Evolutionary conservation across 2,329 filamentous ascomycete genomes (phyloP), one percentile per base, ranked within the genome.

Genomic region (Coleophoma crateriformis): DNA sequence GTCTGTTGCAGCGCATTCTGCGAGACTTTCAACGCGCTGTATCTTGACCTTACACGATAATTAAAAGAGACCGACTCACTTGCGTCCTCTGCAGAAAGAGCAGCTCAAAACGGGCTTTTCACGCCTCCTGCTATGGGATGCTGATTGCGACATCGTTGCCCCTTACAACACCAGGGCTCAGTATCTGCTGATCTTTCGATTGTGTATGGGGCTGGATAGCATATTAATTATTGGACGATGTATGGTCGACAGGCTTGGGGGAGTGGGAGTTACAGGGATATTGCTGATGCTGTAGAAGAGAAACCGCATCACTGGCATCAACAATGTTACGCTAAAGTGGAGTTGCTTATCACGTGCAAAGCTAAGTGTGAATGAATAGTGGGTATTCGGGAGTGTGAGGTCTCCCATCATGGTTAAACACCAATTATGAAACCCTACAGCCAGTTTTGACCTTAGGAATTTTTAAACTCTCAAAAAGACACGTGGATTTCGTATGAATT

Each of bases 1-100:
- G 32, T 49, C 47, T 20, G 32, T 49, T 39, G 27, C 47, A 49
- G 17, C 35, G 34, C 15, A 49, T n/a, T 38, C 47, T 49, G 22
- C 40, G 22, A 22, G 7, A 35, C 8, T 7, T n/a, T 22, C 40
- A 49, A n/a, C 34, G 27, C 35, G 11, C 35, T 38, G 3, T 7
- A 38, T 38, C 35, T 38, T 38, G 35, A 38, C 35, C 8, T 38
- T 38, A 6, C 35, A 7, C 7, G 35, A 13, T 38, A 3, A 35
- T 13, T 15, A 17, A 44, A 40, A n/a, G 32, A 32, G 11, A 14
- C 27, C n/a, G 41, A 37, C 41, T 45, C 32, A 49, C 47, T 49
- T 49, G 22, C 47, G 39, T 14, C 33, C 40, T 45, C 47, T 19
- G 39, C 47, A 49, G 34, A 37, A 45, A 14, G 33, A 14, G 40